Conservation (phyloP, 805 yeast genomes). For the Candida insectalens region DNA sequence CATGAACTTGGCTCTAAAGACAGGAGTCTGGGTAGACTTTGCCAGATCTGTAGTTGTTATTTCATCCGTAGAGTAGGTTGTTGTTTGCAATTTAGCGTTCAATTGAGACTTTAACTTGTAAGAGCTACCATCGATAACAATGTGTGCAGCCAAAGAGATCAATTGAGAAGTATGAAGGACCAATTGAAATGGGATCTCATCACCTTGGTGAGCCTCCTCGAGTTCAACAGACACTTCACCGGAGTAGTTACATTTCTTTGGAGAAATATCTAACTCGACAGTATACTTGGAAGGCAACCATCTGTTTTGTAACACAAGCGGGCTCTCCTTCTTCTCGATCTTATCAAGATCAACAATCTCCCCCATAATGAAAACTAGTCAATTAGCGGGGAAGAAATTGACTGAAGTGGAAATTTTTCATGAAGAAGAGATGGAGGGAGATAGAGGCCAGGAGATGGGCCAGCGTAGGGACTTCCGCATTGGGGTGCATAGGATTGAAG, state of each 20-base stretch:
- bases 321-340: slow-evolving; percentile 1
- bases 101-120: slow-evolving; percentile 15
- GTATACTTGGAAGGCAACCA: slow-evolving; percentile 30
- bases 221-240: slow-evolving; percentile 29
- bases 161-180: slow-evolving; percentile 32
- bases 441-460: too few relatives aligned
- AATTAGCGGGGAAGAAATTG: neutral
- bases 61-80: slow-evolving; percentile 20
- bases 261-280: slow-evolving; percentile 26
- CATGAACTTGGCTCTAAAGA: slow-evolving; percentile 29
- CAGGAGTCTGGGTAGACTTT: neutral
- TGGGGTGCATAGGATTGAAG: too few relatives aligned
- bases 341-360: neutral
- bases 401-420: neutral
- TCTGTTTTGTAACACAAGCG: slow-evolving; percentile 24
- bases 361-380: neutral
- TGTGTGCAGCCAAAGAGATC: slow-evolving; percentile 29
- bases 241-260: slow-evolving; percentile 34
- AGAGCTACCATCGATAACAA: slow-evolving; percentile 7
- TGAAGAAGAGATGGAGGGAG: too few relatives aligned
- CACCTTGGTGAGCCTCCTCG: slow-evolving; percentile 4
- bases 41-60: slow-evolving; percentile 13
- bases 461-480: too few relatives aligned
- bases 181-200: slow-evolving; percentile 13
- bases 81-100: slow-evolving; percentile 31